Conservation (phyloP, 169 alveolate genomes). For the Plasmodium billcollinsi region DNA sequence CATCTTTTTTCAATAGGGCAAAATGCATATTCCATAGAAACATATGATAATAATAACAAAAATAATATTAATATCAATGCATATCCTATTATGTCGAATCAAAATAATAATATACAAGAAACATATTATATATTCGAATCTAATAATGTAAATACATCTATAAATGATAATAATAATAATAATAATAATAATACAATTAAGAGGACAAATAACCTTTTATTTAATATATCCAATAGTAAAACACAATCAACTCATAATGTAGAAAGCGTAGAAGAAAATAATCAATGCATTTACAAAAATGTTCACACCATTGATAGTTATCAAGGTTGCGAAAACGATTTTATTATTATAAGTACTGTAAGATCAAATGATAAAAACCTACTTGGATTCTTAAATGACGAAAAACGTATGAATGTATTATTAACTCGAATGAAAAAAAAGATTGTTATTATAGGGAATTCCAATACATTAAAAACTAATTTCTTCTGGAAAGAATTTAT, state of each 20-base stretch:
- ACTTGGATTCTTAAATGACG: constrained; percentile 64
- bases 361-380: constrained; percentile 59
- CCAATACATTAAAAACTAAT: constrained; percentile 53
- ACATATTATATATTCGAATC: neutral
- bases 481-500: constrained; percentile 71
- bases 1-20: neutral
- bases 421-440: constrained; percentile 70
- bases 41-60: neutral
- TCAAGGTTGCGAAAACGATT: constrained; percentile 71
- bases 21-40: neutral
- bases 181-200: neutral
- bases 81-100: too few relatives aligned
- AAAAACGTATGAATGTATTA: constrained; percentile 66
- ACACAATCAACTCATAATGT: neutral
- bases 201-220: neutral
- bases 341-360: constrained; percentile 70
- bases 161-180: neutral
- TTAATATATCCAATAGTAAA: neutral
- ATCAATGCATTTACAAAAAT: constrained; percentile 13
- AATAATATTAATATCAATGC: too few relatives aligned
- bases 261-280: neutral
- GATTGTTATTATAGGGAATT: constrained; percentile 69
- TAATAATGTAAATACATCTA: neutral
- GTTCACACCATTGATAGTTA: constrained; percentile 74
- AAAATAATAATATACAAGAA: neutral